phyloP scores from a whole-genome alignment of 768 basidiomycete species.

The Termitomyces sp. region DNA sequence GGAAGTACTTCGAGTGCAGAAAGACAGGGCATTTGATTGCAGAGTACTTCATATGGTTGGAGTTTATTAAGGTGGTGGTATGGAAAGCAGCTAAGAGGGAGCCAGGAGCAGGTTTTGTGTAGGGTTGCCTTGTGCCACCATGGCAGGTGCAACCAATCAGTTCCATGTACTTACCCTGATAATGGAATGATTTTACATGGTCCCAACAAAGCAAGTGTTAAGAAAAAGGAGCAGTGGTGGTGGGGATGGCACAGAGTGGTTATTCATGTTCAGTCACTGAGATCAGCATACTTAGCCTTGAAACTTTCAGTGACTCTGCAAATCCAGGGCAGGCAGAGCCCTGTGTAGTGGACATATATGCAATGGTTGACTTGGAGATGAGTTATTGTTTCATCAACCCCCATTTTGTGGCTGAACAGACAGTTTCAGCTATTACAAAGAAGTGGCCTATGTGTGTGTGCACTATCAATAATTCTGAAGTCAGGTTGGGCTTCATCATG shows the following conservation, averaged over 20 bases:
- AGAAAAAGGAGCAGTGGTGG: background rate
- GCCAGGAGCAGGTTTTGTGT: background rate
- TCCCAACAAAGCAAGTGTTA: background rate
- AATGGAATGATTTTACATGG: background rate
- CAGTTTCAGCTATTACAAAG: background rate
- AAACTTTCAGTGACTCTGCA: background rate
- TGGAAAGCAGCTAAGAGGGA: background rate
- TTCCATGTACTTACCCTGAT: background rate
- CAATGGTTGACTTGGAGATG: background rate
- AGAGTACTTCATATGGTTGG: background rate
- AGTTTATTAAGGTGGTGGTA: background rate
- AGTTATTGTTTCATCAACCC: background rate
- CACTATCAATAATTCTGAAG: background rate
- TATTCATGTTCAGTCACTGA: background rate
- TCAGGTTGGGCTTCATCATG: background rate
- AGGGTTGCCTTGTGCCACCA: background rate
- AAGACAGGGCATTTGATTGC: background rate
- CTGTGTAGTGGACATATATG: background rate
- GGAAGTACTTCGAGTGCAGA: background rate
- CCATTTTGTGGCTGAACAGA: background rate
- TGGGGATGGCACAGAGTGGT: background rate
- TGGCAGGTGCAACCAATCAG: background rate
- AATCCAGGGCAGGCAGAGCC: background rate
- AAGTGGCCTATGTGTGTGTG: background rate
- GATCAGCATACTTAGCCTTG: background rate